Conservation (phyloP, 1,284 basidiomycete species). For the Ganoderma boninense region DNA sequence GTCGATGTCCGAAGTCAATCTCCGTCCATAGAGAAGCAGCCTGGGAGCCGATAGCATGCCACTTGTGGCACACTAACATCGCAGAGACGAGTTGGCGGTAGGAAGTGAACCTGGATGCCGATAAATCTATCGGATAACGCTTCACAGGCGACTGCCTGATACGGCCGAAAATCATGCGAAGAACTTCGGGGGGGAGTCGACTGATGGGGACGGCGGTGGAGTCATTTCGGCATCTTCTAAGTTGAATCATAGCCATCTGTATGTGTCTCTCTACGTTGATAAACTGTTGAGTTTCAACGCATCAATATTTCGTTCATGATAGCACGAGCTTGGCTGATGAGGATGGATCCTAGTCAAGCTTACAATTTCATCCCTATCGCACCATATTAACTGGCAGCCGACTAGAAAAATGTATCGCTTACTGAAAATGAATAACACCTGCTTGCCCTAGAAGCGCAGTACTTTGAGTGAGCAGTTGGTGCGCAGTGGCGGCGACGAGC, state of each 20-base stretch:
- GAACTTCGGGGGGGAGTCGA: neutral
- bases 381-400: neutral
- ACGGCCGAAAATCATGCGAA: neutral
- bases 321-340: neutral
- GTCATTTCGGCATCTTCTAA: neutral
- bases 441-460: neutral
- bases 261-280: neutral
- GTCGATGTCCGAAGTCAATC: neutral
- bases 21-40: neutral
- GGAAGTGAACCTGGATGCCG: neutral
- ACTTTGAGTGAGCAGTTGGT: neutral
- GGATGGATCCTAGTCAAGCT: neutral
- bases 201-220: neutral
- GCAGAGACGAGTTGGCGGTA: neutral
- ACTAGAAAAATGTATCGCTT: neutral
- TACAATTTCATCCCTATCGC: neutral
- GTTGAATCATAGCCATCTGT: neutral
- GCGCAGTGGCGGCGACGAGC: neutral
- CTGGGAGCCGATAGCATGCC: neutral
- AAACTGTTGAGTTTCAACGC: too few species aligned
- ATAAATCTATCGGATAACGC: neutral
- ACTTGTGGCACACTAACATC: constrained; percentile 1
- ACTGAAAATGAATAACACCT: neutral
- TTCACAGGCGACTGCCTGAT: neutral
- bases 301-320: too few species aligned